Conservation (phyloP, 805 yeast genomes). For the Barnettozyma sp. region DNA sequence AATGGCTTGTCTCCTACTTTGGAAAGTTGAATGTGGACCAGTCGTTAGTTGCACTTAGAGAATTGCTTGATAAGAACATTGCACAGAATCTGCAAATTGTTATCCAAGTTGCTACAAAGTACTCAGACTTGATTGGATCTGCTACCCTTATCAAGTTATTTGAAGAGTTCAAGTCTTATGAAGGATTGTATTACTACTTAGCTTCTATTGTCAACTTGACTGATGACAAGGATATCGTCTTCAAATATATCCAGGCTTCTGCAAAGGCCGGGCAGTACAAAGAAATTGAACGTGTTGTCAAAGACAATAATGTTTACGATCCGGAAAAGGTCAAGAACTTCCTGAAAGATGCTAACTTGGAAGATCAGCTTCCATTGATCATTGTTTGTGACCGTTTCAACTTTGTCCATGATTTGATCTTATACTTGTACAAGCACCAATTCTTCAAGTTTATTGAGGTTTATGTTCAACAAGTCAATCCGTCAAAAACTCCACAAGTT, state of each 20-base stretch:
- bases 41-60: conserved; percentile 78
- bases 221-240: conserved; percentile 90
- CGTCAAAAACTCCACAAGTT: conserved; percentile 92
- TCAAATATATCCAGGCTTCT: conserved; percentile 93
- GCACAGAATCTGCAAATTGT: conserved; percentile 88
- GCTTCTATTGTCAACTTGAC: conserved; percentile 90
- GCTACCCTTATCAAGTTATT: conserved; percentile 78
- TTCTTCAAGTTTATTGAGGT: conserved; percentile 96
- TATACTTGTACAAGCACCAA: conserved; percentile 91
- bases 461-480: conserved; percentile 96
- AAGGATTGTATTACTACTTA: conserved; percentile 91
- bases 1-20: conserved; percentile 89
- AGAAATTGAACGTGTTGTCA: conserved; percentile 93
- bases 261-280: conserved; percentile 82
- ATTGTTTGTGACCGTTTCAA: conserved; percentile 91
- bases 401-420: conserved; percentile 87
- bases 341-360: conserved; percentile 86
- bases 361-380: conserved; percentile 93
- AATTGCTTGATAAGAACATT: conserved; percentile 71
- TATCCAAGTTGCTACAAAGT: conserved; percentile 94
- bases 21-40: conserved; percentile 95
- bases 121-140: conserved; percentile 89
- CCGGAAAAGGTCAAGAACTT: conserved; percentile 97
- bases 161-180: conserved; percentile 87
- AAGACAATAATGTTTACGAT: conserved; percentile 89